Conservation (phyloP, 192 early-diverging fungal genomes). For the Backusella tarrabulga region DNA sequence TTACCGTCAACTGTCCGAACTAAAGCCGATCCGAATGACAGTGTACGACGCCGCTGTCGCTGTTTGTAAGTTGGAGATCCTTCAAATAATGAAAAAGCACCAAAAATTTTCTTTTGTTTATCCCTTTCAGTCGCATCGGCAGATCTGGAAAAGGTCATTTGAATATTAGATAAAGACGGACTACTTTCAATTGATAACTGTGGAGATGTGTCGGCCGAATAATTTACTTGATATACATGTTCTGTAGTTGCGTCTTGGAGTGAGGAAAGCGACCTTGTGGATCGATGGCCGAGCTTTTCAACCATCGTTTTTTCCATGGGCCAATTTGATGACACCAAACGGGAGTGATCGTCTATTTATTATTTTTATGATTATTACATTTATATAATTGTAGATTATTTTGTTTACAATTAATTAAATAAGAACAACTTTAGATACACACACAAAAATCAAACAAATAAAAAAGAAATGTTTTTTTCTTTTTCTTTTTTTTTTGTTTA, state of each 20-base stretch:
- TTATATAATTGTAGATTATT: not conserved
- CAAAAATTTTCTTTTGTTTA: conserved; percentile 39
- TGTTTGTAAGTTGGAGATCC: conserved; percentile 74
- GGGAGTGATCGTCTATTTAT: not conserved
- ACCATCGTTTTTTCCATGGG: not conserved
- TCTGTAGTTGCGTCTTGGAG: not conserved
- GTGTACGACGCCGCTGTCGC: conserved; percentile 55
- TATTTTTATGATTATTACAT: not conserved
- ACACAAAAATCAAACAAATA: not conserved
- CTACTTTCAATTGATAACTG: conserved; percentile 9
- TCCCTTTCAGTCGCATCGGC: conserved; percentile 25
- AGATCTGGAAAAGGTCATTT: conserved; percentile 19
- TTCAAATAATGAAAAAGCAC: conserved; percentile 63
- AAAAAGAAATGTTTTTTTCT: not conserved
- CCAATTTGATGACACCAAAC: not conserved
- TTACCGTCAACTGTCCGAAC: conserved; percentile 17
- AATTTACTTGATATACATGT: not conserved
- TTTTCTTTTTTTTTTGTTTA: not conserved
- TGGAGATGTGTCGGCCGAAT: not conserved
- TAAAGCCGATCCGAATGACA: conserved; percentile 18
- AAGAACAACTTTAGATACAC: not conserved
- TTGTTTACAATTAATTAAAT: not conserved
- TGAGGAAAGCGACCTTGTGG: not conserved
- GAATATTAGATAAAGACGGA: not conserved
- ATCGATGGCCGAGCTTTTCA: not conserved